These are phyloP conservation scores for Microcyclosporella mali DNA, from an alignment of 2,329 filamentous ascomycete species.

Conservation along the genomic window DNA sequence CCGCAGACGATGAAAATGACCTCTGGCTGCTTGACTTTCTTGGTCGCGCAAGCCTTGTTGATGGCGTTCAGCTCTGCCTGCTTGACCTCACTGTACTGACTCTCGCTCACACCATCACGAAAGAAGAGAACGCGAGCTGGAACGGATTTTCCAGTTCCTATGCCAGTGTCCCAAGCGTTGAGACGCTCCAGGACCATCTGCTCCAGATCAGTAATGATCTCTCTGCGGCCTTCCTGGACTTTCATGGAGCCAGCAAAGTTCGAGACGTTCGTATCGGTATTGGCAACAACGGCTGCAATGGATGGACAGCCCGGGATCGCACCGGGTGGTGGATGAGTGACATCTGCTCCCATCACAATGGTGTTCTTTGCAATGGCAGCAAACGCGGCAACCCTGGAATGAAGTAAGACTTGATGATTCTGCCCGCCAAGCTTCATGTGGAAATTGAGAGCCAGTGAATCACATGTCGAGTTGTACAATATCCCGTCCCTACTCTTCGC, in stretches of 20 bases:
- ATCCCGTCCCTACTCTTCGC: too few relatives aligned
- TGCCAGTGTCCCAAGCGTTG: not conserved
- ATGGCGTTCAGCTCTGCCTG: constrained; percentile 4
- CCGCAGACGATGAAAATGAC: constrained; percentile 33
- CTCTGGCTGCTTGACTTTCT: not conserved
- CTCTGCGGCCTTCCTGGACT: constrained; percentile 1
- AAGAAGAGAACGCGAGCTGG: constrained; percentile 27
- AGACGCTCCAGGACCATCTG: constrained; percentile 5
- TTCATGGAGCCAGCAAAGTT: constrained; percentile 32
- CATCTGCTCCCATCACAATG: constrained; percentile 38
- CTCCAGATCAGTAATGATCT: constrained; percentile 3
- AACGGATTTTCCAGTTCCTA: constrained; percentile 1
- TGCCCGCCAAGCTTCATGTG: constrained; percentile 2
- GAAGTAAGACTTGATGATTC: not conserved
- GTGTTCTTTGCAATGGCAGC: not conserved
- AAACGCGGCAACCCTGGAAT: not conserved
- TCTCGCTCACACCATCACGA: constrained; percentile 34
- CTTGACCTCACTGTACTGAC: constrained; percentile 23
- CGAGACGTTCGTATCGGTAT: constrained; percentile 9
- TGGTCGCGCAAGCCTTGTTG: not conserved
- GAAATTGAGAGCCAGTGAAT: constrained; percentile 6
- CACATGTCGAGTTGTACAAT: not conserved
- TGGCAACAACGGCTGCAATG: constrained; percentile 15
- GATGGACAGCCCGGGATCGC: constrained; percentile 11
- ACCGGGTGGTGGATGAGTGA: constrained; percentile 33